Evolutionary conservation across 164 flowering plant species (phyloP), one percentile per base, ranked within the genome.

Genomic region (Brasenia schreberi): DNA sequence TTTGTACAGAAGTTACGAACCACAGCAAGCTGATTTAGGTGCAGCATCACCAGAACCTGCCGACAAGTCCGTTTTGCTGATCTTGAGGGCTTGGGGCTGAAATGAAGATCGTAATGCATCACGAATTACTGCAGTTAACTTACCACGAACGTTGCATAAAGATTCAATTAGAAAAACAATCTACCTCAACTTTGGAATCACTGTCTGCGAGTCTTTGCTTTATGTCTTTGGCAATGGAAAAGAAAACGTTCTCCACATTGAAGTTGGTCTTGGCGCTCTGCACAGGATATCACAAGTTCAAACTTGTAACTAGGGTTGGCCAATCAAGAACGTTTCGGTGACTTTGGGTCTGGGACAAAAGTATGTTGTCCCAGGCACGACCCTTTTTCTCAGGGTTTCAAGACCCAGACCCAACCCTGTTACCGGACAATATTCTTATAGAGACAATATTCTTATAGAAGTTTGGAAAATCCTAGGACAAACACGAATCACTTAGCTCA

Each of bases 231-330:
- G 85, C 94, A 68, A 86, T 88, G 59, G 91, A 88, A 66, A 86
- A 88, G 87, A 88, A 88, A 65, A 88, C 94, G 72, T 86, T 71
- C 70, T 88, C 91, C 67, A 88, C 94, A 64, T 86, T 88, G 45
- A 88, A 80, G 68, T 88, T 86, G 43, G 91, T 88, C 78, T 86
- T 86, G 66, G 94, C 94, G 76, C 94, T 88, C 89, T 88, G 85
- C 67, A 75, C 59, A 33, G 39, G 39, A 23, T 73, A 19, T 23
- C 49, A 56, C 59, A 56, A 11, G n/a, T 23, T 23, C 1, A 23
- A 23, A 23, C 0, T 2, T 23, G 27, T 23, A 23, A 23, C 27
- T 23, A 23, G 27, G 27, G 27, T 23, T 23, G 27, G 27, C 27
- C 0, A 23, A 23, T 23, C 27, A 23, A 23, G 27, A 23, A 23